These are phyloP conservation scores for Cryptococcus sp. DNA, from an alignment of 1,284 basidiomycete genomes.

Conservation along the genomic window DNA sequence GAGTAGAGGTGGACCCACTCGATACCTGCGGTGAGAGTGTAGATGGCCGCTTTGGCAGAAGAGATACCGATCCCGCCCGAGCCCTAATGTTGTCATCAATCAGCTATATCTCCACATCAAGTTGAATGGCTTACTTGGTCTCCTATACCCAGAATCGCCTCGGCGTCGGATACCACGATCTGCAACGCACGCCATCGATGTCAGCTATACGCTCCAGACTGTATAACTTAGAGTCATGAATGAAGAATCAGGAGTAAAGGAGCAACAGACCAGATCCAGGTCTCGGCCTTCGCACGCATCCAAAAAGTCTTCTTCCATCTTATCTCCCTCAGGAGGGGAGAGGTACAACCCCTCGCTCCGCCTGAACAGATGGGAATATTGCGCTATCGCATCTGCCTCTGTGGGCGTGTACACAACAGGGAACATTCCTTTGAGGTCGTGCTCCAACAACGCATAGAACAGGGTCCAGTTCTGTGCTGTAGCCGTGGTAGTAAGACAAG, in stretches of 20 bases:
- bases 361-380: slow-evolving; percentile 78
- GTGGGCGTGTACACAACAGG: slow-evolving; percentile 66
- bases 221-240: neutral
- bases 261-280: slow-evolving; percentile 35
- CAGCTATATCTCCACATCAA: neutral
- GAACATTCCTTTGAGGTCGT: slow-evolving; percentile 64
- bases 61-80: slow-evolving; percentile 63
- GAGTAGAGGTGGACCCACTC: slow-evolving; percentile 49
- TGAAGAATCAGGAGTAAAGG: too few species aligned
- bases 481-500: neutral
- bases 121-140: slow-evolving; percentile 41
- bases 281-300: slow-evolving; percentile 40
- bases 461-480: slow-evolving; percentile 69
- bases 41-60: slow-evolving; percentile 67
- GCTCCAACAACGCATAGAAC: slow-evolving; percentile 65
- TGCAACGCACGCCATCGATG: slow-evolving; percentile 10
- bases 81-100: slow-evolving; percentile 15
- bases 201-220: neutral
- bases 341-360: slow-evolving; percentile 52
- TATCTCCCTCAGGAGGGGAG: slow-evolving; percentile 27
- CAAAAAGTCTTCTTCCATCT: slow-evolving; percentile 45
- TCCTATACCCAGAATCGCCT: slow-evolving; percentile 74
- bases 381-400: slow-evolving; percentile 72
- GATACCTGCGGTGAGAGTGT: slow-evolving; percentile 75
- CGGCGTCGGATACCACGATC: slow-evolving; percentile 58